Evolutionary conservation across 768 basidiomycete species (phyloP).

Genomic region (Asterophora parasitica): DNA sequence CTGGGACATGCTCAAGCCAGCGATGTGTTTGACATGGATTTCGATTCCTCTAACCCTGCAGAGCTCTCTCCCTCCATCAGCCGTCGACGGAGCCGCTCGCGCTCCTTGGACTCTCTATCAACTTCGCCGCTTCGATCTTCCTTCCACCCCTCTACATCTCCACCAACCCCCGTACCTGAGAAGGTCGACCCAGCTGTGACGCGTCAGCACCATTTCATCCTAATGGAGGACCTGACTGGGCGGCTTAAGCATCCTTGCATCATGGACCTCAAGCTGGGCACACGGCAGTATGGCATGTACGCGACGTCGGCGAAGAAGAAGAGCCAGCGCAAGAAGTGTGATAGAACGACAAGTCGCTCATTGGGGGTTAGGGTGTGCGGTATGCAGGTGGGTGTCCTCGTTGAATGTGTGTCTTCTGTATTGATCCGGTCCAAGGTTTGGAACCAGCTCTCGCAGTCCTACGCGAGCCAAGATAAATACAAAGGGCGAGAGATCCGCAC

Average conservation of each 20-base stretch:
- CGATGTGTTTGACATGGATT: slow-evolving; percentile 42
- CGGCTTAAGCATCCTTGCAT: slow-evolving; percentile 89
- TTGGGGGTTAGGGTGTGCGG: slow-evolving; percentile 94
- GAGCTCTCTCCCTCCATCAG: slow-evolving; percentile 28
- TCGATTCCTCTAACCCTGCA: slow-evolving; percentile 21
- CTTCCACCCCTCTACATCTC: slow-evolving; percentile 19
- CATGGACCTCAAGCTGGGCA: slow-evolving; percentile 99
- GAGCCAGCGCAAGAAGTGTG: slow-evolving; percentile 98
- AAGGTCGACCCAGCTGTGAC: slow-evolving; percentile 47
- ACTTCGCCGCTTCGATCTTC: slow-evolving; percentile 21
- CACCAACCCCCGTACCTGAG: slow-evolving; percentile 31
- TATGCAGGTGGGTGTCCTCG: slow-evolving; percentile 78
- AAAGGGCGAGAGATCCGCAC: slow-evolving; percentile 86
- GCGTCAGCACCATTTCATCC: slow-evolving; percentile 94
- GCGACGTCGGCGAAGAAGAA: slow-evolving; percentile 91
- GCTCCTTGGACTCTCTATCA: slow-evolving; percentile 32
- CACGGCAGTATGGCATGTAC: slow-evolving; percentile 95
- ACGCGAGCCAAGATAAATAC: slow-evolving; percentile 94
- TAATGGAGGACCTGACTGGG: slow-evolving; percentile 98
- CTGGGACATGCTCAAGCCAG: slow-evolving; percentile 27
- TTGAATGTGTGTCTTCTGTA: neutral
- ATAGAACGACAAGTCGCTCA: slow-evolving; percentile 87
- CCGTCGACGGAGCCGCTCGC: slow-evolving; percentile 43
- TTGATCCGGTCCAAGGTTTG: slow-evolving; percentile 63
- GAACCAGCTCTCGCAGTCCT: slow-evolving; percentile 80